Percentiles rank a stretch among this genome's conserved stretches.
Conservation (phyloP, 208 protist genomes). For the Crithidia mellificae region DNA sequence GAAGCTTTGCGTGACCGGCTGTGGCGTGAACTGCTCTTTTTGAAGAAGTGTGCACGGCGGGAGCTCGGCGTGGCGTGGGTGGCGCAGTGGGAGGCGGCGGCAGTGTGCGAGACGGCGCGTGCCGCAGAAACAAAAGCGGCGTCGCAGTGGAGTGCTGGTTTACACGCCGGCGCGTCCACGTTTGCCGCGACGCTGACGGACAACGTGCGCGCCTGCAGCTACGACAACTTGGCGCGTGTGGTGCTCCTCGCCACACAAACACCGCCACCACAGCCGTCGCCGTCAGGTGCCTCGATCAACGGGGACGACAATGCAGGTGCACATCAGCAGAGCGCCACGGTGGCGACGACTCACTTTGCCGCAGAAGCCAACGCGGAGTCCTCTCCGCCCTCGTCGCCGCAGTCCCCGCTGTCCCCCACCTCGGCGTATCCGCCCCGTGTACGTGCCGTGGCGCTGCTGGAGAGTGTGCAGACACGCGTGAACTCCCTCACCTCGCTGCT, state of each 20-base stretch:
- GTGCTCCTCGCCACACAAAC: neutral
- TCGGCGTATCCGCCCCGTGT: conserved; percentile 13
- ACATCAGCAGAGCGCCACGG: too few species aligned
- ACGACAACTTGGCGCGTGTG: conserved; percentile 23
- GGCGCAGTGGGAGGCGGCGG: conserved; percentile 12
- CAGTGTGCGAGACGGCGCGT: neutral
- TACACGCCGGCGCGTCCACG: too few species aligned
- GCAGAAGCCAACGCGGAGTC: too few species aligned
- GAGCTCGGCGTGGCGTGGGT: conserved; percentile 28
- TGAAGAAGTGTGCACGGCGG: conserved; percentile 39
- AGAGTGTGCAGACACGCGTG: conserved; percentile 35
- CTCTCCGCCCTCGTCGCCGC: neutral
- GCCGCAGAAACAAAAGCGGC: neutral
- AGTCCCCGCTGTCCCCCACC: neutral
- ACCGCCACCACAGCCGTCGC: neutral
- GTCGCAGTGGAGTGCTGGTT: too few species aligned
- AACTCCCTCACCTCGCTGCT: conserved; percentile 46
- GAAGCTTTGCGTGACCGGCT: conserved; percentile 36
- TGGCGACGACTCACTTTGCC: too few species aligned
- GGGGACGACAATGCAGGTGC: too few species aligned
- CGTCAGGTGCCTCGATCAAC: too few species aligned
- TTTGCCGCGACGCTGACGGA: conserved; percentile 13
- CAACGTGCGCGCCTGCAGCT: conserved; percentile 16
- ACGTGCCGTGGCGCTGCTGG: conserved; percentile 29
- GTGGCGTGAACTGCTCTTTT: conserved; percentile 44